These are phyloP conservation scores for Prorocentrum cordatum DNA, from an alignment of 169 alveolate genomes.

Conservation along the genomic window DNA sequence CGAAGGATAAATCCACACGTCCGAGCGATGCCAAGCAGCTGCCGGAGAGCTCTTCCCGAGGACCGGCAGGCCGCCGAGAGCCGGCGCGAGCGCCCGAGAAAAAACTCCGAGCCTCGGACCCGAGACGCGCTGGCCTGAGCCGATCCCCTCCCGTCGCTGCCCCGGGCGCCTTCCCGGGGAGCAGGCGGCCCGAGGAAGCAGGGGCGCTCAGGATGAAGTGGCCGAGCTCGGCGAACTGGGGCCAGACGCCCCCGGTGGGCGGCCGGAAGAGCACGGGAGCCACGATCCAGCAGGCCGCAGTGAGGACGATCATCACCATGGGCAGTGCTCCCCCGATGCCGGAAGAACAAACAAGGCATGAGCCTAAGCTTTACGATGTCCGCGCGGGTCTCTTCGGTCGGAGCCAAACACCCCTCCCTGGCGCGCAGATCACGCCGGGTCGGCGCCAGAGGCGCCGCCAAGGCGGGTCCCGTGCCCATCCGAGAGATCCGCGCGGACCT, in stretches of 20 bases:
- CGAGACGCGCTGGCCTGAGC: constrained; percentile 23
- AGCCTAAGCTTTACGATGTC: neutral
- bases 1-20: no score
- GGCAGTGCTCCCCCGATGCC: constrained; percentile 51
- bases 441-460: neutral
- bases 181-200: neutral
- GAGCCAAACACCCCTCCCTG: neutral
- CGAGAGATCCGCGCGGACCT: no score
- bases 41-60: no score
- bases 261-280: constrained; percentile 61
- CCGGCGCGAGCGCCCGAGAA: no score
- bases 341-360: constrained; percentile 3
- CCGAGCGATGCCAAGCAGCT: no score
- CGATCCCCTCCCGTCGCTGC: neutral
- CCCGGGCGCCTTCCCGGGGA: neutral
- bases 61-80: no score
- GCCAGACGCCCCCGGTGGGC: constrained; percentile 3
- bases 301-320: constrained; percentile 18
- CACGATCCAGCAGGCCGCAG: constrained; percentile 21
- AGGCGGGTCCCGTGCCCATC: no score
- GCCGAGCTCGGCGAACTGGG: constrained; percentile 29
- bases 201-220: constrained; percentile 17
- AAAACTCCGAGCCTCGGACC: no score
- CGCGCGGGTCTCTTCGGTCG: neutral
- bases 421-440: neutral